phyloP scores from a whole-genome alignment of 306 rosid species.

The Carpinus viminea region DNA sequence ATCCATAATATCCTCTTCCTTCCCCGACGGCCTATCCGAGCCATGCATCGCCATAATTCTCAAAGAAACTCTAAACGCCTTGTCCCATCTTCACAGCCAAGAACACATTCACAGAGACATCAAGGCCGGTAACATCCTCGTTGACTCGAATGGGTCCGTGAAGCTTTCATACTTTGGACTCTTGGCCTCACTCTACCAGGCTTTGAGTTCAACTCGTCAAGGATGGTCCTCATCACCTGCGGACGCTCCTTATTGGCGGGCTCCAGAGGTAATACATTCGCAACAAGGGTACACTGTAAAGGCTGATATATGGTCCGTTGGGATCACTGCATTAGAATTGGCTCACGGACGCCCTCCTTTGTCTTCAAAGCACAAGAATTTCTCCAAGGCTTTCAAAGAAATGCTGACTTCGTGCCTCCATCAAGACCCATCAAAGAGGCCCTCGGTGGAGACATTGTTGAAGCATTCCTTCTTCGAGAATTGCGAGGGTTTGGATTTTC shows the following conservation, averaged over 20 bases:
- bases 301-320: conserved; percentile 73
- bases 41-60: conserved; percentile 57
- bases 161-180: conserved; percentile 63
- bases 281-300: conserved; percentile 13
- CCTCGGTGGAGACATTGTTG: conserved; percentile 47
- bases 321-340: conserved; percentile 63
- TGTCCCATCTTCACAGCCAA: conserved; percentile 67
- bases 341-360: conserved; percentile 72
- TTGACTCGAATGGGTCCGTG: conserved; percentile 46
- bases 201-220: conserved; percentile 2
- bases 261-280: conserved; percentile 63
- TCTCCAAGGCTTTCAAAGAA: conserved; percentile 60
- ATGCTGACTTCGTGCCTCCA: conserved; percentile 66
- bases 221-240: neutral
- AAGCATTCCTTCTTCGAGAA: conserved; percentile 57
- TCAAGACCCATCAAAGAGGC: conserved; percentile 63
- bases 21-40: conserved; percentile 47
- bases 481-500: conserved; percentile 38
- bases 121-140: conserved; percentile 62
- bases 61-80: conserved; percentile 42
- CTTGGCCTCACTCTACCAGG: conserved; percentile 53
- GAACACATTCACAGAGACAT: conserved; percentile 68
- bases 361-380: conserved; percentile 35
- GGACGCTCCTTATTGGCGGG: conserved; percentile 72
- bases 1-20: conserved; percentile 55